Evolutionary conservation across 768 basidiomycete genomes (phyloP), one percentile per base, ranked within the genome.

Genomic region (Hericium rajendrae): DNA sequence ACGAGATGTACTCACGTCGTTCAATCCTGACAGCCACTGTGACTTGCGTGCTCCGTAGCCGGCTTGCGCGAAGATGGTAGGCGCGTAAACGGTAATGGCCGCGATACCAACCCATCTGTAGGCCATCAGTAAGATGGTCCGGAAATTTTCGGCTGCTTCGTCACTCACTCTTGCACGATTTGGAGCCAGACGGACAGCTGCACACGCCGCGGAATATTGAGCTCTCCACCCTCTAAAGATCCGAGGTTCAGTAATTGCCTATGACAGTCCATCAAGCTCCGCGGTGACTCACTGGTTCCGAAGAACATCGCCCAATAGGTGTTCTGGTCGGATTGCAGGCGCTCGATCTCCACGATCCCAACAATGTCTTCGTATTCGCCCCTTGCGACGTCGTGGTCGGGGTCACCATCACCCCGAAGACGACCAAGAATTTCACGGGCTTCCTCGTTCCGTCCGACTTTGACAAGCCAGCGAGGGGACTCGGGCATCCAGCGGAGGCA

Each of bases 101-200:
- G 75, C 74, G 38, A 76, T 75, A 11, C 75, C 75, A 16, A 74
- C 71, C 75, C 75, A 76, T 63, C 43, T 46, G 5, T 4, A 46
- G 43, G 4, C 43, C 73, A 50, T 6, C 5, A 39, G 11, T 18
- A 32, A 39, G 12, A 15, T 4, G 49, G 41, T 53, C 43, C 20
- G 28, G 43, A 59, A 16, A 52, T 40, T 10, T 2, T 66, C 69
- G 15, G 57, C 74, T 72, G 20, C 16, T n/a, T 26, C 26, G 5
- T 26, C 9, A 46, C 43, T 46, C 6, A 46, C 43, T 75, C 75
- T 59, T 76, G 75, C 6, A 76, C 65, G 48, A 76, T 76, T 59
- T 76, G 75, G 38, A 76, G 63, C 75, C 75, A 76, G 54, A 76
- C 65, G 6, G 73, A 73, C 20, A 76, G 61, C 59, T 76, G 74